These are phyloP conservation scores for Pestalotiopsis sp. DNA, from an alignment of 2,329 filamentous ascomycete species.

Conservation along the genomic window DNA sequence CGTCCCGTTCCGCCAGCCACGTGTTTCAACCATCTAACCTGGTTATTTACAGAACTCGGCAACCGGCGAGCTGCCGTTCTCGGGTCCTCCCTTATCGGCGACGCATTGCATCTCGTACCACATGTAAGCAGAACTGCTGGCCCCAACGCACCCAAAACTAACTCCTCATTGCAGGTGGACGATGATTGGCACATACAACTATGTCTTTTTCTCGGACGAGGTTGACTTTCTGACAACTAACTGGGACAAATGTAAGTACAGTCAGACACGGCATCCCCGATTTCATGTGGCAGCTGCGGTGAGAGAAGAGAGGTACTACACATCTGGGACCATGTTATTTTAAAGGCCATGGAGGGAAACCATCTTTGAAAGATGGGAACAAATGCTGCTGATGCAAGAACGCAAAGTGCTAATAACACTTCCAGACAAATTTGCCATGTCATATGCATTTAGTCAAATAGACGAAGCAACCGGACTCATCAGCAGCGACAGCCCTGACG, in stretches of 20 bases:
- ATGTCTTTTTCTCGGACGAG: conserved; percentile 58
- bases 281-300: neutral
- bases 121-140: conserved; percentile 25
- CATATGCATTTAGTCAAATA: conserved; percentile 23
- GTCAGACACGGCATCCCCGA: neutral
- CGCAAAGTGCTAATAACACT: neutral
- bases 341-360: no score
- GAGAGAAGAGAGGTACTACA: no score
- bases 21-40: conserved; percentile 5
- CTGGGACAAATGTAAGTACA: conserved; percentile 44
- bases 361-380: no score
- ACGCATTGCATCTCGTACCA: conserved; percentile 30
- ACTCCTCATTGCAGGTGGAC: conserved; percentile 33
- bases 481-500: conserved; percentile 20
- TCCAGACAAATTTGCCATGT: conserved; percentile 44
- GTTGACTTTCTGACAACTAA: conserved; percentile 45
- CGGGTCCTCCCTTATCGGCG: conserved; percentile 26
- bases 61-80: conserved; percentile 28
- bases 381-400: no score
- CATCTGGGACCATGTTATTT: no score
- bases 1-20: neutral
- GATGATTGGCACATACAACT: conserved; percentile 61
- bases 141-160: conserved; percentile 4
- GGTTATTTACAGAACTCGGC: conserved; percentile 14
- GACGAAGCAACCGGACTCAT: conserved; percentile 24